Evolutionary conservation across 345 rosid genomes (phyloP).

Genomic region (Acer campestre): DNA sequence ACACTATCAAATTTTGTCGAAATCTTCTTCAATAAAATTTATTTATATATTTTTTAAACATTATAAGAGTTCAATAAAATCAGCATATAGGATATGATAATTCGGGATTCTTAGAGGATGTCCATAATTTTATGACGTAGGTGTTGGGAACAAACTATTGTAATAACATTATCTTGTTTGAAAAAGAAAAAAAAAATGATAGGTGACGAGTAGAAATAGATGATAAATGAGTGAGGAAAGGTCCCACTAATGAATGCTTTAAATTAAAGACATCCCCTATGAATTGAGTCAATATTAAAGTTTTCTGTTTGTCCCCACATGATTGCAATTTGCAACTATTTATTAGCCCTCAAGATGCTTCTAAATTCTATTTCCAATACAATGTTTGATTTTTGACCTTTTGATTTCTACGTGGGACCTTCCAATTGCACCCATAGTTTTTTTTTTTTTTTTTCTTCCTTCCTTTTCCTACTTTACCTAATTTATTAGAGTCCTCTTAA

Average conservation of each 20-base stretch:
- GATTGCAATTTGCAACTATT: constrained; percentile 15
- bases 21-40: too few relatives aligned
- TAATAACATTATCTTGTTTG: accelerated
- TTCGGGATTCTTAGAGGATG: too few relatives aligned
- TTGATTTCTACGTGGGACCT: constrained; percentile 10
- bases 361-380: constrained; percentile 20
- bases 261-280: constrained; percentile 9
- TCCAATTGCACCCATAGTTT: constrained; percentile 8
- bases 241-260: constrained; percentile 25
- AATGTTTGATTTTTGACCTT: constrained; percentile 6
- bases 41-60: too few relatives aligned
- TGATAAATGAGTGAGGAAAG: neutral
- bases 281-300: constrained; percentile 12
- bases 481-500: neutral
- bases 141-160: too few relatives aligned
- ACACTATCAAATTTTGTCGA: too few relatives aligned
- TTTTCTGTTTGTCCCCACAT: constrained; percentile 11
- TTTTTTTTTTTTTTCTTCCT: constrained; percentile 6
- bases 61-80: too few relatives aligned
- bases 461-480: neutral
- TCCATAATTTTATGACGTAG: too few relatives aligned
- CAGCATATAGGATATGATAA: too few relatives aligned
- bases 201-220: neutral
- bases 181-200: neutral
- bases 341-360: neutral